Percentiles rank a stretch among this genome's conserved stretches.
These are phyloP conservation scores for Chaetomiaceae sp. DNA, from an alignment of 2,329 filamentous ascomycete species.

Conservation along the genomic window DNA sequence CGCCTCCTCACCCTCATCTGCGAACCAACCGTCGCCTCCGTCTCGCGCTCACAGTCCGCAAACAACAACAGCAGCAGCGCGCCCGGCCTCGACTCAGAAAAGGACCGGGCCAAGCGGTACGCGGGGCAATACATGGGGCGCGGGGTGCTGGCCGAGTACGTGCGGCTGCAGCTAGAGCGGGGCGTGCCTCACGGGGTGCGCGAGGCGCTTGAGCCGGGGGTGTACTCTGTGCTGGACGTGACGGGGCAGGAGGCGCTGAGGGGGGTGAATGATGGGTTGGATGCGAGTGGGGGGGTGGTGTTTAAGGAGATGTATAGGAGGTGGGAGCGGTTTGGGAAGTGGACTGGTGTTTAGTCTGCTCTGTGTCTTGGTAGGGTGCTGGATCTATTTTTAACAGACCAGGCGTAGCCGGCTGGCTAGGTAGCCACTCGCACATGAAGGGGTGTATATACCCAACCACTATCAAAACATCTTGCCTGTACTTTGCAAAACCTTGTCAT, in stretches of 20 bases:
- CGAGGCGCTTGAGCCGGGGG: conserved; percentile 53
- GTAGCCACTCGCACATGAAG: no score
- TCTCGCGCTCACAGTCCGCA: conserved; percentile 42
- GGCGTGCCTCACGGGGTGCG: conserved; percentile 47
- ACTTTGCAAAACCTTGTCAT: background rate
- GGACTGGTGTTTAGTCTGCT: conserved; percentile 49
- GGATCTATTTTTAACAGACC: no score
- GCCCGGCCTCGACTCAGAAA: conserved; percentile 52
- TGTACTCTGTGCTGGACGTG: conserved; percentile 57
- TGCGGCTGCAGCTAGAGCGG: conserved; percentile 57
- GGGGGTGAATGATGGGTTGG: conserved; percentile 56
- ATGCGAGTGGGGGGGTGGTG: conserved; percentile 55
- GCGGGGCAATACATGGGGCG: conserved; percentile 62
- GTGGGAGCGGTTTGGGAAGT: conserved; percentile 61
- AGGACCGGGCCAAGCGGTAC: conserved; percentile 56
- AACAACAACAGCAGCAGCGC: conserved; percentile 47
- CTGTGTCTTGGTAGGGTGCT: background rate
- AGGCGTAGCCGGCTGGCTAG: no score
- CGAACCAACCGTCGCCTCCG: conserved; percentile 26
- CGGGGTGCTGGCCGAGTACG: conserved; percentile 53
- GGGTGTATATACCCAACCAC: background rate
- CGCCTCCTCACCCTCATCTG: conserved; percentile 53
- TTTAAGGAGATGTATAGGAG: conserved; percentile 55
- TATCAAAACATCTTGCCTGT: background rate
- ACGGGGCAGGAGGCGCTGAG: conserved; percentile 51